These are phyloP conservation scores for Morella rubra DNA, from an alignment of 306 rosid genomes.

Conservation along the genomic window DNA sequence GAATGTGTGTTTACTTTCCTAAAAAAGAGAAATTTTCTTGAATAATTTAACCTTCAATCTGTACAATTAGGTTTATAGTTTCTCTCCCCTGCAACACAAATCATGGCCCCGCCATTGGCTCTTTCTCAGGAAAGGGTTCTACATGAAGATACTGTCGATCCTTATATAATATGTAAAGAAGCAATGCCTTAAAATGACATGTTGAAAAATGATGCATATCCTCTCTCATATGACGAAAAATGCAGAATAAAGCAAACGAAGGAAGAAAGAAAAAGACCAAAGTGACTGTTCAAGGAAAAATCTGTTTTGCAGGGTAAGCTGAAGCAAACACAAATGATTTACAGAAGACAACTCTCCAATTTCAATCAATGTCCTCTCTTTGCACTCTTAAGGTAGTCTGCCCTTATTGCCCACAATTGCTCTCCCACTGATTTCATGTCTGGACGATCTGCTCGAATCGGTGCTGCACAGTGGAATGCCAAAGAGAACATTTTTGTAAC, in stretches of 20 bases:
- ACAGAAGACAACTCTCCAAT: conserved; percentile 16
- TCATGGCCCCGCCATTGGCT: background rate
- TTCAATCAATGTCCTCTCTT: conserved; percentile 39
- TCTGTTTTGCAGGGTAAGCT: background rate
- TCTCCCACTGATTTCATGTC: conserved; percentile 86
- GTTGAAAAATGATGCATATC: background rate
- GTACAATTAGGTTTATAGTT: background rate
- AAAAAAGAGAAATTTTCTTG: too few species aligned
- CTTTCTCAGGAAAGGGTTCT: background rate
- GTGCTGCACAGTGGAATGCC: conserved; percentile 89
- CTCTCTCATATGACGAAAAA: background rate
- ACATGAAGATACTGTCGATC: background rate
- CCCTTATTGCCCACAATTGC: conserved; percentile 88
- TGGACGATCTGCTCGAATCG: conserved; percentile 71
- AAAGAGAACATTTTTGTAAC: conserved; percentile 62
- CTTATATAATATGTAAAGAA: background rate
- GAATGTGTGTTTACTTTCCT: too few species aligned
- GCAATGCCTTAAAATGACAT: background rate
- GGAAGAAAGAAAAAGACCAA: conserved; percentile 12
- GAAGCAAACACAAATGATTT: background rate
- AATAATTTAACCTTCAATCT: too few species aligned
- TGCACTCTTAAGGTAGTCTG: conserved; percentile 62
- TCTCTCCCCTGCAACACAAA: background rate
- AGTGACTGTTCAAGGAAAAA: conserved; percentile 13
- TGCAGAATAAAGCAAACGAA: background rate